phyloP scores from a whole-genome alignment of 2,329 filamentous ascomycete species.

The Trematosphaeria pertusa region DNA sequence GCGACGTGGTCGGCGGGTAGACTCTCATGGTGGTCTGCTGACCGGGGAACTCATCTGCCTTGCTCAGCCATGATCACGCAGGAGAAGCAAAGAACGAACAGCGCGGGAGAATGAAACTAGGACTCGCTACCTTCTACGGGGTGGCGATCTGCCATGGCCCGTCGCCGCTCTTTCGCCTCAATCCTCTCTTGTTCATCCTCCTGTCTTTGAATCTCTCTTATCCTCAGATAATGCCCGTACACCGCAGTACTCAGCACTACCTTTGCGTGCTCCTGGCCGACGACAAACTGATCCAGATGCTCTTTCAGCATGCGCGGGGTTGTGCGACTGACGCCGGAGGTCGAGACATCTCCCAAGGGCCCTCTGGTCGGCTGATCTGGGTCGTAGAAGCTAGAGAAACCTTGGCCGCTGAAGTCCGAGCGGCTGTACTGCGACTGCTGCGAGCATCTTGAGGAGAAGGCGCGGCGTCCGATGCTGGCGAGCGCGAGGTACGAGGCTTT shows the following conservation, averaged over 20 bases:
- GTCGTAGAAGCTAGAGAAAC: slow-evolving; percentile 69
- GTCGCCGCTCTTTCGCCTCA: slow-evolving; percentile 72
- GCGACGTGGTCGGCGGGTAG: slow-evolving; percentile 31
- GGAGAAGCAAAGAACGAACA: slow-evolving; percentile 15
- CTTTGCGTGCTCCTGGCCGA: slow-evolving; percentile 93
- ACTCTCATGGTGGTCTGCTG: slow-evolving; percentile 62
- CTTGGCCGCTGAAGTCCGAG: slow-evolving; percentile 68
- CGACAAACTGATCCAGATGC: slow-evolving; percentile 93
- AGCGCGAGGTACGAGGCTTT: slow-evolving; percentile 50
- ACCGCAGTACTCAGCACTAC: slow-evolving; percentile 92
- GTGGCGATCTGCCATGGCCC: slow-evolving; percentile 73
- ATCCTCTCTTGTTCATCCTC: slow-evolving; percentile 81
- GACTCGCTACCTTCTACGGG: slow-evolving; percentile 78
- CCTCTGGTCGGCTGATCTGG: slow-evolving; percentile 66
- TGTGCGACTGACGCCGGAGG: slow-evolving; percentile 63
- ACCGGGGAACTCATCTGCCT: slow-evolving; percentile 66
- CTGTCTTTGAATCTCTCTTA: slow-evolving; percentile 76
- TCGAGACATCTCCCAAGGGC: slow-evolving; percentile 66
- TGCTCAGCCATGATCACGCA: slow-evolving; percentile 30
- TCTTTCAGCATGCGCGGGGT: slow-evolving; percentile 77
- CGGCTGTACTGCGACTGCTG: slow-evolving; percentile 60
- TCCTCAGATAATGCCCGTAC: slow-evolving; percentile 94
- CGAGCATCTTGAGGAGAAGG: slow-evolving; percentile 45
- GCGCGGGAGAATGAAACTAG: slow-evolving; percentile 20
- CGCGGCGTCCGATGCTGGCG: slow-evolving; percentile 37